phyloP scores from a whole-genome alignment of 768 basidiomycete genomes.

The Candolleomyces eurysporus region DNA sequence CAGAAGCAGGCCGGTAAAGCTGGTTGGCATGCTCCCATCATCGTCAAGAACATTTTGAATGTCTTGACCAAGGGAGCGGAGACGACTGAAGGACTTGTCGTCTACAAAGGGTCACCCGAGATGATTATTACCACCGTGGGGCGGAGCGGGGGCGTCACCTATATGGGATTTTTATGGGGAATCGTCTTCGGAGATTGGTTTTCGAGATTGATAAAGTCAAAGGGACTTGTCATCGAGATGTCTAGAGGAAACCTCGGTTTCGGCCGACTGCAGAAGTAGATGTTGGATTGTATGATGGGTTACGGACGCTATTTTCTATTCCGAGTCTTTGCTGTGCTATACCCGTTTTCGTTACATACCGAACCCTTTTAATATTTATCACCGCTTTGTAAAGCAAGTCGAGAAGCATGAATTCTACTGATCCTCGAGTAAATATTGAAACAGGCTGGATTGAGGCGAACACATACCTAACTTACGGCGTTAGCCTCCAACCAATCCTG shows the following conservation, averaged over 20 bases:
- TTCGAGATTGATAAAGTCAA: constrained; percentile 11
- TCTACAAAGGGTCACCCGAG: constrained; percentile 11
- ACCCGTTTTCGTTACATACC: no score
- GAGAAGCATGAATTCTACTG: no score
- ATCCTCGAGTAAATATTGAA: no score
- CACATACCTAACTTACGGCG: no score
- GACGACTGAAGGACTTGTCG: no score
- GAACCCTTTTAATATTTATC: no score
- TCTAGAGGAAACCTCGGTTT: constrained; percentile 5
- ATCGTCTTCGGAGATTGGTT: constrained; percentile 12
- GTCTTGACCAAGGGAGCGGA: not conserved
- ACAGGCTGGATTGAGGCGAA: no score
- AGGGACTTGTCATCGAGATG: constrained; percentile 8
- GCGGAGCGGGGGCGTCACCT: constrained; percentile 9
- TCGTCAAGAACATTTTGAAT: constrained; percentile 10
- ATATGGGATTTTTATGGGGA: constrained; percentile 11
- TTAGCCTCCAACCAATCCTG: not conserved
- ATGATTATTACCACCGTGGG: constrained; percentile 10
- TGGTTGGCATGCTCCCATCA: constrained; percentile 13
- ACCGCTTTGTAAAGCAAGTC: no score
- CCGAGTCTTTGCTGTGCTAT: no score
- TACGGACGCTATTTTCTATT: no score
- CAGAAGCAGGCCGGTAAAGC: constrained; percentile 19
- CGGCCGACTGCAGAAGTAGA: no score
- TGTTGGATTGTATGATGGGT: no score